phyloP scores from a whole-genome alignment of 2,329 filamentous ascomycete genomes.

The Bipolaris oryzae region DNA sequence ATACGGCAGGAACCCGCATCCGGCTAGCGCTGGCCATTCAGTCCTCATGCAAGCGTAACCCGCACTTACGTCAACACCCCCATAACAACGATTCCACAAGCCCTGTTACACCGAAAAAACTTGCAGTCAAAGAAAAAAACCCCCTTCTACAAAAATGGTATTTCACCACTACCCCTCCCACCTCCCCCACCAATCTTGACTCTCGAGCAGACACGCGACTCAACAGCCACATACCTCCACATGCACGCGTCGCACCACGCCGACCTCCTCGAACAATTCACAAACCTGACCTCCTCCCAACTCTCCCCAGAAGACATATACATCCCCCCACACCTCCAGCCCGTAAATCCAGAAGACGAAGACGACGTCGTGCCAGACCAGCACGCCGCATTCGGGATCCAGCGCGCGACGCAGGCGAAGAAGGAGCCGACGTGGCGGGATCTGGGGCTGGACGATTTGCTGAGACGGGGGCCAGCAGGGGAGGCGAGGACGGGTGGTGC shows the following conservation, averaged over 20 bases:
- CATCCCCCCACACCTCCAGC: slow-evolving; percentile 79
- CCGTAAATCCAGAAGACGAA: slow-evolving; percentile 85
- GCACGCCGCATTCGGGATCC: slow-evolving; percentile 85
- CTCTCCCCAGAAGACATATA: slow-evolving; percentile 72
- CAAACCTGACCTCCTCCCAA: slow-evolving; percentile 40
- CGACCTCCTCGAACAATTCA: slow-evolving; percentile 73
- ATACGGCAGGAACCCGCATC: background rate
- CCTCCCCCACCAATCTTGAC: slow-evolving; percentile 2
- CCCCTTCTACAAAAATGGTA: background rate
- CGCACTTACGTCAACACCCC: too few relatives aligned
- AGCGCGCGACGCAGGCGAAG: slow-evolving; percentile 74
- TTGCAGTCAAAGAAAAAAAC: background rate
- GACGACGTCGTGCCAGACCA: slow-evolving; percentile 88
- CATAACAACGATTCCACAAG: too few relatives aligned
- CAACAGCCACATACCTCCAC: slow-evolving; percentile 75
- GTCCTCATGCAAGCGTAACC: background rate
- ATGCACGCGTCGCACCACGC: slow-evolving; percentile 73
- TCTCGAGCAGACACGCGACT: slow-evolving; percentile 67
- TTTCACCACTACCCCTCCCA: too few relatives aligned
- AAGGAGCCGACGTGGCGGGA: slow-evolving; percentile 80
- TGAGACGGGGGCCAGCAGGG: slow-evolving; percentile 64
- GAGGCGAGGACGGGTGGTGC: slow-evolving; percentile 17
- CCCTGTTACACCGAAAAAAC: too few relatives aligned
- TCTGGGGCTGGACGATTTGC: slow-evolving; percentile 72
- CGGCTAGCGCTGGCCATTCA: slow-evolving; percentile 7